Conservation (phyloP, 768 basidiomycete genomes). For the Mycena venus region DNA sequence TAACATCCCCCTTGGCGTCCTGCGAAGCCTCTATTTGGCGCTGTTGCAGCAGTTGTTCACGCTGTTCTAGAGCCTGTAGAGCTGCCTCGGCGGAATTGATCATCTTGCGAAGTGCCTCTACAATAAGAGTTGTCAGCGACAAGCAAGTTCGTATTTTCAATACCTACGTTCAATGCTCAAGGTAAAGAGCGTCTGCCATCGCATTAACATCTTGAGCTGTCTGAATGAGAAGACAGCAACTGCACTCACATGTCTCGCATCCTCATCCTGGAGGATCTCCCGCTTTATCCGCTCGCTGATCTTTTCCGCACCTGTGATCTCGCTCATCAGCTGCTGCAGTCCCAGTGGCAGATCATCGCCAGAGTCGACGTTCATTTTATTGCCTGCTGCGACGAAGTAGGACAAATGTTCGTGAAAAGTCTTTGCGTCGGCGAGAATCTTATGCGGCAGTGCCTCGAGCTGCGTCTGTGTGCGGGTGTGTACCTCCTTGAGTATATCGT, state of each 20-base stretch:
- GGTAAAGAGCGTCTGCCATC: slow-evolving; percentile 45
- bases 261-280: slow-evolving; percentile 49
- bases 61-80: slow-evolving; percentile 37
- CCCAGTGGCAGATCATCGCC: slow-evolving; percentile 43
- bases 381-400: slow-evolving; percentile 45
- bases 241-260: slow-evolving; percentile 47
- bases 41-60: slow-evolving; percentile 36
- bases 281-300: slow-evolving; percentile 46
- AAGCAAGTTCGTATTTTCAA: background rate
- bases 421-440: slow-evolving; percentile 46
- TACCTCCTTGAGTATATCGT: slow-evolving; percentile 32
- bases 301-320: slow-evolving; percentile 49
- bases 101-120: slow-evolving; percentile 42
- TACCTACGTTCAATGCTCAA: slow-evolving; percentile 48
- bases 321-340: slow-evolving; percentile 47
- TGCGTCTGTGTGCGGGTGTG: slow-evolving; percentile 38
- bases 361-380: slow-evolving; percentile 24
- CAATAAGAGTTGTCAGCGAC: slow-evolving; percentile 9
- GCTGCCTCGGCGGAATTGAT: slow-evolving; percentile 41
- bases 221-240: background rate
- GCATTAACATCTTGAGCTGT: background rate
- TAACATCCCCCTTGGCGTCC: slow-evolving; percentile 22
- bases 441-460: slow-evolving; percentile 49
- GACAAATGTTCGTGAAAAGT: slow-evolving; percentile 48
- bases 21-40: background rate